Evolutionary conservation across 305 asterid species (phyloP).

Genomic region (Fraxinus ornus): DNA sequence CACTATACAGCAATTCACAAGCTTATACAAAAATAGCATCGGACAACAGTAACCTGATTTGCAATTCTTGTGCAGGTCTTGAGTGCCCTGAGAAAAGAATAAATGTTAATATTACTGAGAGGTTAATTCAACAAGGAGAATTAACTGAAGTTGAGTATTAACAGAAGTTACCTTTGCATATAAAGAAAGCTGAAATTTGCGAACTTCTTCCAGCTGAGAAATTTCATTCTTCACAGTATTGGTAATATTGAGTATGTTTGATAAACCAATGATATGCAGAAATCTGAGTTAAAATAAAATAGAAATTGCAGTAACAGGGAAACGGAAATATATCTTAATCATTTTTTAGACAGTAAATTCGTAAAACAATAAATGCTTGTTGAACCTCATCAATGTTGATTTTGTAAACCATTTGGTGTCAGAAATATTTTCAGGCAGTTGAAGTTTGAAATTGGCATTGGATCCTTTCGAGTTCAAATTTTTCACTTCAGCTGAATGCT

Average conservation of each 20-base stretch:
- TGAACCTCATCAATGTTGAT: slow-evolving; percentile 69
- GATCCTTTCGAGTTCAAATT: slow-evolving; percentile 59
- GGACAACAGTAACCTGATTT: slow-evolving; percentile 50
- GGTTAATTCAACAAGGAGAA: slow-evolving; percentile 14
- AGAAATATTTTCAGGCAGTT: slow-evolving; percentile 43
- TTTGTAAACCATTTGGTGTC: slow-evolving; percentile 73
- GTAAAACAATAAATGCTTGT: slow-evolving; percentile 18
- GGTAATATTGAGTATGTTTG: slow-evolving; percentile 45
- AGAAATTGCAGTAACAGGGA: slow-evolving; percentile 17
- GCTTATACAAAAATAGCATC: not conserved
- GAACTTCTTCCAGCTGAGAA: slow-evolving; percentile 85
- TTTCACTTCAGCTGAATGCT: slow-evolving; percentile 57
- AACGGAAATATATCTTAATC: slow-evolving; percentile 20
- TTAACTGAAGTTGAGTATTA: slow-evolving; percentile 19
- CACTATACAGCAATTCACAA: slow-evolving; percentile 1
- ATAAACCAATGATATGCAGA: slow-evolving; percentile 65
- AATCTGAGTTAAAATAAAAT: slow-evolving; percentile 47
- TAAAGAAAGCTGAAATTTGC: slow-evolving; percentile 68
- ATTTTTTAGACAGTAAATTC: slow-evolving; percentile 19
- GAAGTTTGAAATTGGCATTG: slow-evolving; percentile 52
- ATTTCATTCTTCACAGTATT: slow-evolving; percentile 61
- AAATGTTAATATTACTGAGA: slow-evolving; percentile 6
- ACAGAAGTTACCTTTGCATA: slow-evolving; percentile 58
- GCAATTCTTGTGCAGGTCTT: slow-evolving; percentile 34
- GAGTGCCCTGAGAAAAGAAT: slow-evolving; percentile 47